These are phyloP conservation scores for Turritis glabra DNA, from an alignment of 345 rosid species.

Conservation along the genomic window DNA sequence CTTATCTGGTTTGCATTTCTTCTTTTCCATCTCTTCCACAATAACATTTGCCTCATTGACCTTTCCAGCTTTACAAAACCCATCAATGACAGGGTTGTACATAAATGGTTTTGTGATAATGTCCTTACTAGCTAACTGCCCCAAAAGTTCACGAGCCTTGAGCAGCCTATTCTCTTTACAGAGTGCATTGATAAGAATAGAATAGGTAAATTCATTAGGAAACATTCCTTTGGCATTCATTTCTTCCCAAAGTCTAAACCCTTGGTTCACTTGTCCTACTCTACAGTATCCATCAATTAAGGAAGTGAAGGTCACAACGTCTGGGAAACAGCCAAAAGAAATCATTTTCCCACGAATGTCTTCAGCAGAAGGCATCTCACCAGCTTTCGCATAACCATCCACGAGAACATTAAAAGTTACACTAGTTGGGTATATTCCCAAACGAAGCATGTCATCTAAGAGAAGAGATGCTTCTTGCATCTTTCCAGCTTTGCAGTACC, in stretches of 20 bases:
- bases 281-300: conserved; percentile 88
- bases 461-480: conserved; percentile 62
- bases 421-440: conserved; percentile 53
- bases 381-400: conserved; percentile 76
- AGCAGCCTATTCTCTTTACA: conserved; percentile 72
- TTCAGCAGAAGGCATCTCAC: conserved; percentile 57
- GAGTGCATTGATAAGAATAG: conserved; percentile 64
- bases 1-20: conserved; percentile 78
- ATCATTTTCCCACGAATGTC: conserved; percentile 53
- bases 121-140: conserved; percentile 51
- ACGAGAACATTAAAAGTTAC: conserved; percentile 78
- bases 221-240: conserved; percentile 57
- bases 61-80: conserved; percentile 90
- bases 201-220: conserved; percentile 72
- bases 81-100: conserved; percentile 92
- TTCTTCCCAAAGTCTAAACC: conserved; percentile 66
- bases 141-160: conserved; percentile 73
- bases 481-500: conserved; percentile 71
- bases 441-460: conserved; percentile 59
- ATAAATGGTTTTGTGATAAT: conserved; percentile 65
- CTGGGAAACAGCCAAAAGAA: conserved; percentile 54
- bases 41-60: conserved; percentile 75
- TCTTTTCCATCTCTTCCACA: conserved; percentile 71
- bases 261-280: conserved; percentile 58
- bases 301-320: conserved; percentile 78